These are phyloP conservation scores for Phialophora macrospora DNA, from an alignment of 2,329 filamentous ascomycete genomes.

Conservation along the genomic window DNA sequence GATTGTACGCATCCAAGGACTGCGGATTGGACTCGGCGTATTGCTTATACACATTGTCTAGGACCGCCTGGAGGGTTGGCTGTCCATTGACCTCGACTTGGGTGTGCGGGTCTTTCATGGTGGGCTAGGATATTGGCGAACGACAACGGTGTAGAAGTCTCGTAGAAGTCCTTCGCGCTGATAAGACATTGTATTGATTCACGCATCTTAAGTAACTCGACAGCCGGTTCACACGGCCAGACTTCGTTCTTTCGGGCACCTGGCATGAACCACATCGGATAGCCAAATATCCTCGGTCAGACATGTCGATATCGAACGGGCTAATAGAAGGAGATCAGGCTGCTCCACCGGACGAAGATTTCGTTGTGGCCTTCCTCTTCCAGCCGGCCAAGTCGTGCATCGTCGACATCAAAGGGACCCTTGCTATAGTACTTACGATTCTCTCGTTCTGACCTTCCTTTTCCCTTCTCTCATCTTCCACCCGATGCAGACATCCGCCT, in stretches of 20 bases:
- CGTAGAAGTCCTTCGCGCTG: neutral
- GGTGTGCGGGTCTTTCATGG: slow-evolving; percentile 3
- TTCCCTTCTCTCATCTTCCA: neutral
- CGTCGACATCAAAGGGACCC: slow-evolving; percentile 4
- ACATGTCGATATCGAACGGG: neutral
- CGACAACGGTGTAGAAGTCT: neutral
- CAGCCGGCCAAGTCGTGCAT: slow-evolving; percentile 9
- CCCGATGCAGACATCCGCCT: neutral
- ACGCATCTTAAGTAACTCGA: slow-evolving; percentile 4
- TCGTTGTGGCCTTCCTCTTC: slow-evolving; percentile 22
- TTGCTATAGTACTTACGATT: neutral
- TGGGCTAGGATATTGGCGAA: neutral
- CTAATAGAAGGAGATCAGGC: neutral
- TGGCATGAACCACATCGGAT: neutral
- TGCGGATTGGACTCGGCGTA: slow-evolving; percentile 12
- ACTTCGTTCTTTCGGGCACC: neutral
- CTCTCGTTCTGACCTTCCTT: slow-evolving; percentile 15
- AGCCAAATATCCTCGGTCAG: neutral
- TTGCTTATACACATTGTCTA: slow-evolving; percentile 3
- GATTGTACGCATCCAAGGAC: slow-evolving; percentile 14
- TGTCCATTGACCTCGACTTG: slow-evolving; percentile 1
- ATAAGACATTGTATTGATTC: neutral
- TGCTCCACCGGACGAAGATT: neutral
- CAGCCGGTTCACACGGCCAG: slow-evolving; percentile 1
- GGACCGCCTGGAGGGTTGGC: neutral